These are phyloP conservation scores for Aspergillus sp. DNA, from an alignment of 2,329 filamentous ascomycete species.

Conservation along the genomic window DNA sequence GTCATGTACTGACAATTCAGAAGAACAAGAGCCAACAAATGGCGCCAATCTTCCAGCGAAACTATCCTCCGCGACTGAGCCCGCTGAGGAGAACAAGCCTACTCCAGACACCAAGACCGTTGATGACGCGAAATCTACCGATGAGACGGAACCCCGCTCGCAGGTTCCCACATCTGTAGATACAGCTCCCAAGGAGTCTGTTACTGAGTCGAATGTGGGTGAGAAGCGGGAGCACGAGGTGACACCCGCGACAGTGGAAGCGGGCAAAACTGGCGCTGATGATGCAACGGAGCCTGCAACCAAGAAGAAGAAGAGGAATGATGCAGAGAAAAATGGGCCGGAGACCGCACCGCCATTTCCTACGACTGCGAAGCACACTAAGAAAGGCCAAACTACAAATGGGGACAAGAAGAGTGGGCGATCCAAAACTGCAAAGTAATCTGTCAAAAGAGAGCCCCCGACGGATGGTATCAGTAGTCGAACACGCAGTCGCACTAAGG, in stretches of 20 bases:
- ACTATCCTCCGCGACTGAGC: neutral
- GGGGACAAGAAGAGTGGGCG: conserved; percentile 34
- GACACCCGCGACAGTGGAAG: conserved; percentile 4
- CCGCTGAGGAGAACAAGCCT: conserved; percentile 3
- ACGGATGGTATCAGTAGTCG: conserved; percentile 41
- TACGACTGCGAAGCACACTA: conserved; percentile 10
- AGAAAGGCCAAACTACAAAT: conserved; percentile 20
- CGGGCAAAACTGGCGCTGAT: conserved; percentile 16
- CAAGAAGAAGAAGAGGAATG: conserved; percentile 44
- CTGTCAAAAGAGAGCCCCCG: conserved; percentile 29
- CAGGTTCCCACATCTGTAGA: conserved; percentile 6
- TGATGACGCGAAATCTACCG: conserved; percentile 13
- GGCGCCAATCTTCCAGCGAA: conserved; percentile 8
- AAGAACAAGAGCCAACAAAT: conserved; percentile 15
- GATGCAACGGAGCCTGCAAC: conserved; percentile 25
- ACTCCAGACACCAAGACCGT: conserved; percentile 4
- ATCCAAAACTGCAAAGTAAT: conserved; percentile 36
- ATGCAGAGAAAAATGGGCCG: conserved; percentile 12
- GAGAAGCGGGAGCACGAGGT: conserved; percentile 30
- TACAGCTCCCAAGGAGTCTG: neutral
- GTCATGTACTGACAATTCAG: conserved; percentile 20
- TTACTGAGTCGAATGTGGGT: conserved; percentile 17
- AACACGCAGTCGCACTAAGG: conserved; percentile 43
- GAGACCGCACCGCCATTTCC: conserved; percentile 19
- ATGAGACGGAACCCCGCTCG: conserved; percentile 16